phyloP scores from a whole-genome alignment of 345 rosid species.

The Citrus cavaleriei region DNA sequence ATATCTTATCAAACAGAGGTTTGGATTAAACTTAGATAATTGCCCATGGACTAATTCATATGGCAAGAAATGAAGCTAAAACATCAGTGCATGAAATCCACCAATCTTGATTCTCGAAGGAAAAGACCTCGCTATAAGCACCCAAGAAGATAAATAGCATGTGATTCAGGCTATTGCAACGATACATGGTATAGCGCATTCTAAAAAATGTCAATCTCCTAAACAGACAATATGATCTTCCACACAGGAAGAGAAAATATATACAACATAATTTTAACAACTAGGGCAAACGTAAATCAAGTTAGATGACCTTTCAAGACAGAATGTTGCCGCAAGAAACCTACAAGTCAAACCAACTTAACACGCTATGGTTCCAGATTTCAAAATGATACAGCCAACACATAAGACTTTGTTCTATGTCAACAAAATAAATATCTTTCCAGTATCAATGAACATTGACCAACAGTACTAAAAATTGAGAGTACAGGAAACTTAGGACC shows the following conservation, averaged over 20 bases:
- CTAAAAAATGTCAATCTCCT: background rate
- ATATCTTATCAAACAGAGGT: background rate
- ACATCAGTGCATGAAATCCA: background rate
- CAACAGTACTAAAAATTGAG: background rate
- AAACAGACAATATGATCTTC: background rate
- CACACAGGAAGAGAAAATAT: background rate
- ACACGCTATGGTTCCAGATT: background rate
- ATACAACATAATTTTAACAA: background rate
- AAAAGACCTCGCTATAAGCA: background rate
- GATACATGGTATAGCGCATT: background rate
- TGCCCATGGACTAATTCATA: background rate
- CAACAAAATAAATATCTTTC: background rate
- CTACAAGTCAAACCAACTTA: background rate
- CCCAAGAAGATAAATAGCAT: background rate
- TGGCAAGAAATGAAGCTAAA: background rate
- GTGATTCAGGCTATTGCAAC: background rate
- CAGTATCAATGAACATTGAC: background rate
- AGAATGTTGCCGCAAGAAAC: background rate
- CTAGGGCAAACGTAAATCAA: background rate
- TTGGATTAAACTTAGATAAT: background rate
- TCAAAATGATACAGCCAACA: background rate
- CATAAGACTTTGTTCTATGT: background rate
- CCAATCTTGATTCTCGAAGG: background rate
- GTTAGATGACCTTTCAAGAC: background rate
- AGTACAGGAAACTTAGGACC: background rate